Evolutionary conservation across 108 stramenopile species (phyloP).

Genomic region (Skeletonema tropicum): DNA sequence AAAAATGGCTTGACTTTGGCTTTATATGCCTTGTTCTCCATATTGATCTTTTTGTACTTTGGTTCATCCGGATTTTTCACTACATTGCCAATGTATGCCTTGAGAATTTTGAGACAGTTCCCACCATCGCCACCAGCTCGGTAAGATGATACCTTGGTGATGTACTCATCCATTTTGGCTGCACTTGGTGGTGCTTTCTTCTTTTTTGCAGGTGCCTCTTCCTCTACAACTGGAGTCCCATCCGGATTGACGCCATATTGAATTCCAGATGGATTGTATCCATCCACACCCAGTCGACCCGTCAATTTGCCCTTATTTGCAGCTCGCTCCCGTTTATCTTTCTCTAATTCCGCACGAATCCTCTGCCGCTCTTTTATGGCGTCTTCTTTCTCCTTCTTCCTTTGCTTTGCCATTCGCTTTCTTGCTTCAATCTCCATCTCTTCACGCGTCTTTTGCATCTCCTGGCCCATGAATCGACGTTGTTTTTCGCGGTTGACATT

Average conservation of each 20-base stretch:
- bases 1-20: constrained; percentile 85
- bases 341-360: constrained; percentile 90
- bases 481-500: constrained; percentile 86
- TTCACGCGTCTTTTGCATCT: constrained; percentile 83
- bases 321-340: constrained; percentile 87
- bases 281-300: constrained; percentile 86
- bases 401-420: constrained; percentile 68
- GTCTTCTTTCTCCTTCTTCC: constrained; percentile 82
- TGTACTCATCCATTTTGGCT: constrained; percentile 87
- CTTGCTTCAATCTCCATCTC: constrained; percentile 86
- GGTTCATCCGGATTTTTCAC: constrained; percentile 84
- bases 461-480: constrained; percentile 80
- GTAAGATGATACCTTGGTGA: constrained; percentile 78
- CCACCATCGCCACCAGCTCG: constrained; percentile 94
- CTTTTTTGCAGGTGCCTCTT: constrained; percentile 45
- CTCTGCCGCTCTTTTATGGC: constrained; percentile 79
- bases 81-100: constrained; percentile 86
- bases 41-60: constrained; percentile 89
- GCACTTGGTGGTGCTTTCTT: constrained; percentile 52
- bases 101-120: constrained; percentile 88
- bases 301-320: constrained; percentile 89
- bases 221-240: constrained; percentile 18
- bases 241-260: constrained; percentile 77
- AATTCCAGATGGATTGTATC: constrained; percentile 92
- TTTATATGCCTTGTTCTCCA: constrained; percentile 94